Evolutionary conservation across 2,329 filamentous ascomycete genomes (phyloP), one percentile per base, ranked within the genome.

Genomic region (Orbilia ellipsospora): DNA sequence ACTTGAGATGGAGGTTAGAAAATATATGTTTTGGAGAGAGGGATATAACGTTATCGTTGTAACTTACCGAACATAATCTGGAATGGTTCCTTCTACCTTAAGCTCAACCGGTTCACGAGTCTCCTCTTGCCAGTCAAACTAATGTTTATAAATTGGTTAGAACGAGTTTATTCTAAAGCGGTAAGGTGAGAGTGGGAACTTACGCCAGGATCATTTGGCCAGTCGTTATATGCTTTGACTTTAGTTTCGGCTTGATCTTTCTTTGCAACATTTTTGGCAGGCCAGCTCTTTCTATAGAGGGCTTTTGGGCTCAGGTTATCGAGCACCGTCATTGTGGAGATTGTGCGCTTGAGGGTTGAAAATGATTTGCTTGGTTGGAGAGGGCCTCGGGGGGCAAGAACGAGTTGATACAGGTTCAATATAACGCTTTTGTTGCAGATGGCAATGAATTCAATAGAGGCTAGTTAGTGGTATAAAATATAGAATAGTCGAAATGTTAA

Each of bases 111-210:
- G 90, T 0, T 86, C 86, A 2, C 85, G 86, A 77, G 92, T 87
- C 79, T 93, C 89, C 12, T 88, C 87, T 50, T 90, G 84, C 16
- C 86, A 87, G 68, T 92, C 87, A 79, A 93, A 93, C 89, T 92
- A 51, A 18, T 28, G 18, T 8, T 20, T 26, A 6, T 18, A 40
- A 4, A 5, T 48, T 52, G 31, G 28, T 52, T 63, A 57, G 26
- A 16, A 59, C 44, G 12, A 40, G 2, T 18, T 31, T 31, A 2
- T 7, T 15, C 10, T 26, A 31, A 23, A 44, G 12, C 10, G n/a
- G 6, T 23, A 26, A 7, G 28, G 26, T 42, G 28, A 16, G 3
- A 18, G 4, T 0, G 7, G 13, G 18, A 15, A 72, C 61, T 45
- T 66, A 76, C 73, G 20, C 73, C 73, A n/a, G 73, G 65, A n/a